These are phyloP conservation scores for Daldinia childiae DNA, from an alignment of 495 filamentous ascomycete species.

Conservation along the genomic window DNA sequence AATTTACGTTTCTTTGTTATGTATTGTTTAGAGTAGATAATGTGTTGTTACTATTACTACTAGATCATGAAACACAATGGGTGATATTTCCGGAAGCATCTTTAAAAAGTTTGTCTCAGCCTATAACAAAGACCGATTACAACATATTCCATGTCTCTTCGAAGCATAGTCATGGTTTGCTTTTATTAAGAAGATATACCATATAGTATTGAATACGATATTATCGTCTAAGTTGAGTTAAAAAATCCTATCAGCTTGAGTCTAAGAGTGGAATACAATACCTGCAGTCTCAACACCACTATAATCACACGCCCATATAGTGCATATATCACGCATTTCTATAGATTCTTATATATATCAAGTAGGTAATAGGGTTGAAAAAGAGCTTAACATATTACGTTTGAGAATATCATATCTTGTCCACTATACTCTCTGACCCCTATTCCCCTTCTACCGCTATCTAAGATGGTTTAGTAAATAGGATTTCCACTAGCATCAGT, in stretches of 20 bases:
- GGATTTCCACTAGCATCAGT: slow-evolving; percentile 30
- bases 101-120: background rate
- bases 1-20: background rate
- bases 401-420: background rate
- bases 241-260: background rate
- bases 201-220: background rate
- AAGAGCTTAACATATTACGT: background rate
- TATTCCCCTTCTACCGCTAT: background rate
- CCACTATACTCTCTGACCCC: background rate
- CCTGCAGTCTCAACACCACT: too few species aligned
- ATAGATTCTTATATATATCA: background rate
- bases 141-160: background rate
- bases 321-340: background rate
- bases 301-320: background rate
- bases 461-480: slow-evolving; percentile 9
- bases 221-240: background rate
- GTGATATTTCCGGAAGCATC: slow-evolving; percentile 27
- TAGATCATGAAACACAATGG: slow-evolving; percentile 22
- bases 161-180: background rate
- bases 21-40: background rate
- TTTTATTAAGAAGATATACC: background rate
- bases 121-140: slow-evolving; percentile 17
- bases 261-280: background rate
- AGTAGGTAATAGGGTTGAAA: background rate
- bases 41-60: slow-evolving; percentile 8